Evolutionary conservation across 2,329 filamentous ascomycete genomes (phyloP).

Genomic region (Fusarium caatingaense): DNA sequence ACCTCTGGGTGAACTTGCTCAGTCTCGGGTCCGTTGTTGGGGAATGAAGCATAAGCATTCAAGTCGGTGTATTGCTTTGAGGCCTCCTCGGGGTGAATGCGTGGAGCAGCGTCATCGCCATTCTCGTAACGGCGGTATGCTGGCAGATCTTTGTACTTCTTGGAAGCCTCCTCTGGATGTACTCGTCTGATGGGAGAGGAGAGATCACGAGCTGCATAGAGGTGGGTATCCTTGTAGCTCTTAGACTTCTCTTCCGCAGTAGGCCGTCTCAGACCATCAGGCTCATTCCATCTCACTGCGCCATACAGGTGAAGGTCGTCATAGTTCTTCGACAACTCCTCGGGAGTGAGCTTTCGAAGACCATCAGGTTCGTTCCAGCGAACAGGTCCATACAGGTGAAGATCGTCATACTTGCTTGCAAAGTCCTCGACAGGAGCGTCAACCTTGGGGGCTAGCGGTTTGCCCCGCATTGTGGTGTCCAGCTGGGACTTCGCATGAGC

Average conservation of each 20-base stretch:
- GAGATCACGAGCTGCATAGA: conserved; percentile 48
- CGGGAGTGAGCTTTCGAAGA: conserved; percentile 48
- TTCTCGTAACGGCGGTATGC: conserved; percentile 46
- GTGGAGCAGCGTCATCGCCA: conserved; percentile 36
- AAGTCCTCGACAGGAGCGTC: conserved; percentile 45
- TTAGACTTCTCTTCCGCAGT: conserved; percentile 55
- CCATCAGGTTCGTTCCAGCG: conserved; percentile 56
- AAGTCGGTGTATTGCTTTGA: conserved; percentile 55
- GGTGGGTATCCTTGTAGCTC: conserved; percentile 52
- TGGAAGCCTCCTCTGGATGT: conserved; percentile 48
- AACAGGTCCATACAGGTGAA: conserved; percentile 54
- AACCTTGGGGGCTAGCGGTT: conserved; percentile 53
- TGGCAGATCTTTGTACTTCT: conserved; percentile 47
- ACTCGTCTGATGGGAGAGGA: conserved; percentile 26
- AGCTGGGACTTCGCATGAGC: conserved; percentile 47
- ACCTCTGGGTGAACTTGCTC: conserved; percentile 47
- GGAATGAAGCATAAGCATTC: conserved; percentile 47
- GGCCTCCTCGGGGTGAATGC: conserved; percentile 50
- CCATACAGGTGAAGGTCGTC: conserved; percentile 54
- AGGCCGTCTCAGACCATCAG: conserved; percentile 48
- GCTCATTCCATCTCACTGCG: conserved; percentile 53
- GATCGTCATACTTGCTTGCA: conserved; percentile 54
- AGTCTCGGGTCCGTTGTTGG: conserved; percentile 39
- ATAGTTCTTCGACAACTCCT: conserved; percentile 54
- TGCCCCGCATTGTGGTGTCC: conserved; percentile 50